Evolutionary conservation across 2,329 filamentous ascomycete genomes (phyloP).

Genomic region (Hymenoscyphus infarciens): DNA sequence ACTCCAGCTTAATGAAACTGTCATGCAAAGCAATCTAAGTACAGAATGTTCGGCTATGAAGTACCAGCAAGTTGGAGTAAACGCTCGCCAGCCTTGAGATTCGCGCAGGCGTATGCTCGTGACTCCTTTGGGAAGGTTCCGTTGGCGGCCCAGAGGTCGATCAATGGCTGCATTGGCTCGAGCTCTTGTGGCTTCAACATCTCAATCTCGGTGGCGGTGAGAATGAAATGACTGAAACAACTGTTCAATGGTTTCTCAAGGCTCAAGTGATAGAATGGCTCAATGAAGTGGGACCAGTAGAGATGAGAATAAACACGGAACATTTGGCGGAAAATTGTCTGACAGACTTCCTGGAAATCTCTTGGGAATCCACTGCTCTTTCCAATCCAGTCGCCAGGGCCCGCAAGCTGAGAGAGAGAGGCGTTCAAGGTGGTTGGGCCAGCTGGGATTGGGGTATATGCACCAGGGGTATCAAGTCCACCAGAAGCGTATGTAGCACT

Average conservation of each 20-base stretch:
- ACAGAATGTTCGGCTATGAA: conserved; percentile 5
- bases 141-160: conserved; percentile 87
- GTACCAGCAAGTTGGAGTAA: conserved; percentile 40
- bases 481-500: conserved; percentile 53
- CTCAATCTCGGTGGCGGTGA: conserved; percentile 74
- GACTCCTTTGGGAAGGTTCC: conserved; percentile 79
- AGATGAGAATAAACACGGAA: conserved; percentile 97
- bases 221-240: conserved; percentile 81
- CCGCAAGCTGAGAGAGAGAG: conserved; percentile 60
- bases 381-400: conserved; percentile 73
- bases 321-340: conserved; percentile 95
- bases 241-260: conserved; percentile 79
- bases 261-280: conserved; percentile 80
- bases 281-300: conserved; percentile 92
- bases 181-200: conserved; percentile 86
- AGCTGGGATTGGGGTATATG: conserved; percentile 37
- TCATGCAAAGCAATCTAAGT: conserved; percentile 11
- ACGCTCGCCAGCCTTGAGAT: conserved; percentile 56
- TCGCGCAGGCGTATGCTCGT: conserved; percentile 63
- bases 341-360: conserved; percentile 85
- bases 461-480: conserved; percentile 44
- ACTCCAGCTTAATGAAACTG: conserved; percentile 8
- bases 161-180: conserved; percentile 92
- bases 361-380: conserved; percentile 90
- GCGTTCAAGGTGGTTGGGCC: conserved; percentile 43